Evolutionary conservation across 2,329 filamentous ascomycete species (phyloP).

Genomic region (Xylariomycetidae sp.): DNA sequence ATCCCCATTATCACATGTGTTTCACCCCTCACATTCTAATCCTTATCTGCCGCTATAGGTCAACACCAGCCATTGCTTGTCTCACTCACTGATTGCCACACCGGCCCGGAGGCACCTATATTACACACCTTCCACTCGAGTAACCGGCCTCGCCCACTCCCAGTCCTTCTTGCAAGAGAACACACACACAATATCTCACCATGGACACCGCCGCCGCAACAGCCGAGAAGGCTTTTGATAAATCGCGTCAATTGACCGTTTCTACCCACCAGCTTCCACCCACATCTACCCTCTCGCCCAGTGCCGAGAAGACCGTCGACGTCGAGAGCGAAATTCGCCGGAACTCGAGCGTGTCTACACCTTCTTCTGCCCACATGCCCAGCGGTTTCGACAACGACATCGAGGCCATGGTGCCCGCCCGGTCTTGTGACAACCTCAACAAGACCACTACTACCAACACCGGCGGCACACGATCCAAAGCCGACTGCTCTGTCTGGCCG

Average conservation of each 20-base stretch:
- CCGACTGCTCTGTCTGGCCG: constrained; percentile 56
- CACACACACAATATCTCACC: constrained; percentile 1
- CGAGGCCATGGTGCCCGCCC: constrained; percentile 45
- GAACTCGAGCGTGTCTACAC: constrained; percentile 38
- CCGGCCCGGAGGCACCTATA: too few species aligned
- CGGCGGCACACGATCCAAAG: constrained; percentile 32
- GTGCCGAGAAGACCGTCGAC: constrained; percentile 16
- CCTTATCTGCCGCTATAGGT: too few species aligned
- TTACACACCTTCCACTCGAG: too few species aligned
- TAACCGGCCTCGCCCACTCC: constrained; percentile 1
- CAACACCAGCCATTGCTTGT: too few species aligned
- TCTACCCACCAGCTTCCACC: constrained; percentile 14
- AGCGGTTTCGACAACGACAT: constrained; percentile 57
- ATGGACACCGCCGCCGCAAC: constrained; percentile 13
- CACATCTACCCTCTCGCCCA: constrained; percentile 5
- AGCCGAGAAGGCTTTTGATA: constrained; percentile 11
- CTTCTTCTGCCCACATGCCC: constrained; percentile 34
- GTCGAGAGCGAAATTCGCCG: constrained; percentile 25
- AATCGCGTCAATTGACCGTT: constrained; percentile 15
- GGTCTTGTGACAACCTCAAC: constrained; percentile 31
- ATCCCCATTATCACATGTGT: too few species aligned
- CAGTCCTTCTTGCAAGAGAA: not conserved
- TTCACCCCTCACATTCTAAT: too few species aligned
- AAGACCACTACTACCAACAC: constrained; percentile 25
- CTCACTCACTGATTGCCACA: too few species aligned